Conservation (phyloP, 768 basidiomycete genomes). For the Podaxis rugospora region DNA sequence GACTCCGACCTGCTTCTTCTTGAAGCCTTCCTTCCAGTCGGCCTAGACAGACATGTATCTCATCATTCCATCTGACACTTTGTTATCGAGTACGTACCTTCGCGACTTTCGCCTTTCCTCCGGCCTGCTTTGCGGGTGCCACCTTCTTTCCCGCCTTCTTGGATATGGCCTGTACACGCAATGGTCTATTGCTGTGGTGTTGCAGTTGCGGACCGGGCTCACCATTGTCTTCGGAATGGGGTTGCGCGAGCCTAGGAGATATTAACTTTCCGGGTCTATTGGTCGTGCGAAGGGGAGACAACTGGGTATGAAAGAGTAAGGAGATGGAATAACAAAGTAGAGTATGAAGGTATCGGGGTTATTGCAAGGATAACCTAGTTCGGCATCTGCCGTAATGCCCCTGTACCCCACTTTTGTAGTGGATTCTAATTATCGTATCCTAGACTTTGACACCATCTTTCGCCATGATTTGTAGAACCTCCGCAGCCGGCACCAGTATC, state of each 20-base stretch:
- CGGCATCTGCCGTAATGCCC: not conserved
- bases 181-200: slow-evolving; percentile 3
- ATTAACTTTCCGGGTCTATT: not conserved
- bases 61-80: slow-evolving; percentile 9
- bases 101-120: slow-evolving; percentile 59
- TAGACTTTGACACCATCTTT: slow-evolving; percentile 1
- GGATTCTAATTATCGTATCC: not conserved
- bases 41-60: slow-evolving; percentile 49
- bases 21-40: slow-evolving; percentile 99
- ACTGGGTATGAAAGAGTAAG: not conserved
- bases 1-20: slow-evolving; percentile 98
- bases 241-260: not conserved
- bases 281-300: not conserved
- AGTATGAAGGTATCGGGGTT: not conserved
- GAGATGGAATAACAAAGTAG: not conserved
- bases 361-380: not conserved
- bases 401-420: not conserved
- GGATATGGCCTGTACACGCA: slow-evolving; percentile 60
- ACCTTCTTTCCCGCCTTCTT: slow-evolving; percentile 91
- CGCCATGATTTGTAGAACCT: slow-evolving; percentile 39
- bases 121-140: slow-evolving; percentile 58
- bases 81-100: slow-evolving; percentile 46
- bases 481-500: slow-evolving; percentile 44
- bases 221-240: slow-evolving; percentile 14
- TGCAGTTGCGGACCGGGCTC: slow-evolving; percentile 1